phyloP scores from a whole-genome alignment of 2,329 filamentous ascomycete species.

The Arthrobotrys iridis region DNA sequence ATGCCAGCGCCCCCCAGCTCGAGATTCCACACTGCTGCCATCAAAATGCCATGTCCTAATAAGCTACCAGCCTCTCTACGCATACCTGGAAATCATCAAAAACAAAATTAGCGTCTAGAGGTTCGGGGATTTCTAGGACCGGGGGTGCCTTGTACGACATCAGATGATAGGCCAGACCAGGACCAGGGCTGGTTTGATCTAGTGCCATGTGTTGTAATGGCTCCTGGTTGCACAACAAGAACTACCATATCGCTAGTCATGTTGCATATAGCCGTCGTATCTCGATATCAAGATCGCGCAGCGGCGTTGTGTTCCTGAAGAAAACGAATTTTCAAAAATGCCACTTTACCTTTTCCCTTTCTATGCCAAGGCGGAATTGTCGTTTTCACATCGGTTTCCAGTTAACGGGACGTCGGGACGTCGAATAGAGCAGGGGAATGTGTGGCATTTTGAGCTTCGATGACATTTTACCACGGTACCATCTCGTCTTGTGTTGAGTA shows the following conservation, averaged over 20 bases:
- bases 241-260: background rate
- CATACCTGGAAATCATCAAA: background rate
- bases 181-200: background rate
- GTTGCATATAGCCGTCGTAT: background rate
- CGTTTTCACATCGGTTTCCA: background rate
- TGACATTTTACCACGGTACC: no score
- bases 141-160: constrained; percentile 4
- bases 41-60: background rate
- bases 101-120: background rate
- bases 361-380: background rate
- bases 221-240: background rate
- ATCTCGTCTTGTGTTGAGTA: no score
- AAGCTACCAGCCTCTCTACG: background rate
- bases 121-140: background rate
- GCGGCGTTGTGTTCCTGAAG: background rate
- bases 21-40: no score
- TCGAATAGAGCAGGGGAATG: background rate
- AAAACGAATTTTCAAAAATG: background rate
- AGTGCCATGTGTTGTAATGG: background rate
- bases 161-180: background rate
- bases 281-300: background rate
- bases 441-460: background rate
- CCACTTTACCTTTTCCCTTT: background rate
- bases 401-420: constrained; percentile 21
- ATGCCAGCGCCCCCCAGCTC: no score